phyloP scores from a whole-genome alignment of 2,329 filamentous ascomycete genomes.

The Dissoconium aciculare region DNA sequence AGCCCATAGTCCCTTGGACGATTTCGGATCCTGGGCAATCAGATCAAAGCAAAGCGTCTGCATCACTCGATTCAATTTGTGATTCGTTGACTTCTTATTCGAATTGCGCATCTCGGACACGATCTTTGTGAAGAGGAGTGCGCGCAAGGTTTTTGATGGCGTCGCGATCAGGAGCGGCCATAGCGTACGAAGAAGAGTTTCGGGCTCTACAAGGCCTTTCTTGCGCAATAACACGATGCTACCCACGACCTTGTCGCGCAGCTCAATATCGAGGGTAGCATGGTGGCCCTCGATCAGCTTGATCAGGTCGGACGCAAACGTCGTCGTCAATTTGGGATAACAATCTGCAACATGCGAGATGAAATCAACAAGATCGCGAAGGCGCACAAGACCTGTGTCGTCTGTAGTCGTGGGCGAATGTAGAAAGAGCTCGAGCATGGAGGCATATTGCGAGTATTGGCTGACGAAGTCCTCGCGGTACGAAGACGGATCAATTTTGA shows the following conservation, averaged over 20 bases:
- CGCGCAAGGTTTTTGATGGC: constrained; percentile 74
- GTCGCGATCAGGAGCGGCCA: constrained; percentile 90
- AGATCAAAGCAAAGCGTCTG: constrained; percentile 90
- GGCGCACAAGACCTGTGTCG: constrained; percentile 62
- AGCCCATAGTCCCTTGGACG: constrained; percentile 82
- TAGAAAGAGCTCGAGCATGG: constrained; percentile 81
- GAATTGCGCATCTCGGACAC: constrained; percentile 76
- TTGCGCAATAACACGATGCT: constrained; percentile 74
- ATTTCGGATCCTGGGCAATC: constrained; percentile 69
- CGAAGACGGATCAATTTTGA: constrained; percentile 72
- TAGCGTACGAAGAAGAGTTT: constrained; percentile 70
- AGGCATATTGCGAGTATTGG: constrained; percentile 84
- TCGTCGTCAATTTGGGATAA: constrained; percentile 64
- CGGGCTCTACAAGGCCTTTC: constrained; percentile 84
- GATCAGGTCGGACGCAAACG: constrained; percentile 69
- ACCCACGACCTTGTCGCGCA: constrained; percentile 88
- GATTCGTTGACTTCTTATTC: constrained; percentile 77
- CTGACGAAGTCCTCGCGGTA: constrained; percentile 80
- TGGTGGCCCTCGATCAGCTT: constrained; percentile 71
- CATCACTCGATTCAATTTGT: constrained; percentile 81
- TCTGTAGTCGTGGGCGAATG: constrained; percentile 65
- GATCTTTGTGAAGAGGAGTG: constrained; percentile 78
- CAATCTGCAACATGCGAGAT: constrained; percentile 87
- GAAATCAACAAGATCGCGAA: constrained; percentile 85
- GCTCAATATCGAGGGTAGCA: constrained; percentile 61